A percentile compares a stretch with the other conserved stretches of the same genome.
These are phyloP conservation scores for Pseudofabraea citricarpa DNA, from an alignment of 2,329 filamentous ascomycete genomes.

Conservation along the genomic window DNA sequence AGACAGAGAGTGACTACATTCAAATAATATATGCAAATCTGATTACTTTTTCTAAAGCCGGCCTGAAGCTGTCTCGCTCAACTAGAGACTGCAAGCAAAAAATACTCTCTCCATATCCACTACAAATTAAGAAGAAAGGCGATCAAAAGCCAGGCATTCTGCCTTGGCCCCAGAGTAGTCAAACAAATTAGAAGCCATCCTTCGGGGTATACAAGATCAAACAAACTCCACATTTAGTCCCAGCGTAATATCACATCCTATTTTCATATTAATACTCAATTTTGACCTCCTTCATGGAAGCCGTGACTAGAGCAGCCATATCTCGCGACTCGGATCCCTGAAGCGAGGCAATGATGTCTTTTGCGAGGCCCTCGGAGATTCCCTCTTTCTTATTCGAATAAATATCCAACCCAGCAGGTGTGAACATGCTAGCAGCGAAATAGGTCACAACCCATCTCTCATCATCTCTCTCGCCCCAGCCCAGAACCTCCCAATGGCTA, in stretches of 20 bases:
- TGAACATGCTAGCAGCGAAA: slow-evolving; percentile 80
- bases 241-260: too few species aligned
- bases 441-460: slow-evolving; percentile 74
- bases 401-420: slow-evolving; percentile 74
- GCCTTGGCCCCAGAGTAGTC: too few species aligned
- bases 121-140: too few species aligned
- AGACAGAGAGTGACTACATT: slow-evolving; percentile 6
- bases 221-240: too few species aligned
- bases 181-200: neutral
- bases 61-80: too few species aligned
- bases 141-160: too few species aligned
- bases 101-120: too few species aligned
- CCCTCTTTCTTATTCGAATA: slow-evolving; percentile 63
- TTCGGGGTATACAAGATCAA: neutral
- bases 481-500: slow-evolving; percentile 77
- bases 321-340: slow-evolving; percentile 42
- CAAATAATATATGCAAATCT: neutral
- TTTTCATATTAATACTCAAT: slow-evolving; percentile 19
- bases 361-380: slow-evolving; percentile 50
- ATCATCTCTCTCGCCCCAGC: slow-evolving; percentile 53
- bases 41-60: too few species aligned
- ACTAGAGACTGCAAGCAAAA: too few species aligned
- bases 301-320: slow-evolving; percentile 48
- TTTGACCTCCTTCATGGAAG: slow-evolving; percentile 42
- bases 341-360: slow-evolving; percentile 50